phyloP scores from a whole-genome alignment of 176 grass and related monocot genomes.

The Eragrostis curvula region DNA sequence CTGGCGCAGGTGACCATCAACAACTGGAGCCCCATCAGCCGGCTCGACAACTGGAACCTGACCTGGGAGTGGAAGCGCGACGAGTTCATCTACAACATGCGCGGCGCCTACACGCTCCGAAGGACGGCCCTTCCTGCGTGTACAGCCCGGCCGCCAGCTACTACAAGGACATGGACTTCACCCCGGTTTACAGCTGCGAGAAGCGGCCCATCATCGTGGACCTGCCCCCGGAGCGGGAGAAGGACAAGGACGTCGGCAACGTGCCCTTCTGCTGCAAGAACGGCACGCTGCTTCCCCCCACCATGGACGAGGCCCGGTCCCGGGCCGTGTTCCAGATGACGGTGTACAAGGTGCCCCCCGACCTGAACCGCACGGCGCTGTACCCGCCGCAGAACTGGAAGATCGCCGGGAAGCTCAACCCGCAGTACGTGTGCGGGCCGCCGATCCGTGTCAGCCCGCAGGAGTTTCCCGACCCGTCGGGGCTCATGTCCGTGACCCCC shows the following conservation, averaged over 20 bases:
- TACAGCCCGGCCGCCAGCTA: conserved; percentile 69
- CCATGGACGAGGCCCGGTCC: conserved; percentile 73
- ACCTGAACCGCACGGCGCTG: conserved; percentile 85
- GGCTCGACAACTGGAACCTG: conserved; percentile 96
- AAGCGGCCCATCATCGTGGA: conserved; percentile 88
- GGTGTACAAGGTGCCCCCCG: conserved; percentile 89
- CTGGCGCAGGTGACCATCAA: conserved; percentile 85
- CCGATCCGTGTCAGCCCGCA: conserved; percentile 71
- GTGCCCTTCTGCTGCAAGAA: conserved; percentile 95
- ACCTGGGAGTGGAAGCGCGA: conserved; percentile 97
- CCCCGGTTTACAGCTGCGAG: conserved; percentile 76
- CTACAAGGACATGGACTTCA: conserved; percentile 82
- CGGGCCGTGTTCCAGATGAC: conserved; percentile 81
- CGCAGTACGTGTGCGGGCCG: conserved; percentile 66
- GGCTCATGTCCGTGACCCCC: conserved; percentile 66
- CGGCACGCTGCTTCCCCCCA: conserved; percentile 72
- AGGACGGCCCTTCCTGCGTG: conserved; percentile 66
- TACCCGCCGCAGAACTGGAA: conserved; percentile 80
- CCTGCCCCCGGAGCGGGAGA: conserved; percentile 82
- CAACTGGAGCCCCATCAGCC: conserved; percentile 84
- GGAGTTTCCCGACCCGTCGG: conserved; percentile 75
- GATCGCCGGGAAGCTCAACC: conserved; percentile 79
- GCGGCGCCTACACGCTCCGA: conserved; percentile 80
- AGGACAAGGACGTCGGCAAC: conserved; percentile 77
- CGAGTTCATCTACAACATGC: conserved; percentile 88